Conservation (phyloP, 2,329 filamentous ascomycete genomes). For the Thielaviopsis musarum region DNA sequence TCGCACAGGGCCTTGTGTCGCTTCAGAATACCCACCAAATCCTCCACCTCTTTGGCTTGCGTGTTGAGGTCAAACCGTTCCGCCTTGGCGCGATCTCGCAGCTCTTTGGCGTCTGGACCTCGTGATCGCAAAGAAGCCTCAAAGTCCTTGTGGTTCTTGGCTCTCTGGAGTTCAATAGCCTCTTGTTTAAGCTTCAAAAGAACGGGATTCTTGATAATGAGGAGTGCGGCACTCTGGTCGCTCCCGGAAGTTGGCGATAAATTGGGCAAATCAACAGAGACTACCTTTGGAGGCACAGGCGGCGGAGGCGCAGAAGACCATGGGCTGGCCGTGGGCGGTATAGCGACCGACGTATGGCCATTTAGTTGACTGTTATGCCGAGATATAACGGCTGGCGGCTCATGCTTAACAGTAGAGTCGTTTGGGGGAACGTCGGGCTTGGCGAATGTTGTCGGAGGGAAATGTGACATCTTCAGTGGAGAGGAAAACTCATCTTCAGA, state of each 20-base stretch:
- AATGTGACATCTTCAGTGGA: not conserved
- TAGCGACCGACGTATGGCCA: not conserved
- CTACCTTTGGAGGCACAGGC: not conserved
- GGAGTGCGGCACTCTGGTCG: conserved; percentile 14
- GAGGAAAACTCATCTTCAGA: conserved; percentile 33
- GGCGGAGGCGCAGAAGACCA: conserved; percentile 1
- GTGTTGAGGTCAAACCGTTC: conserved; percentile 31
- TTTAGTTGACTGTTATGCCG: not conserved
- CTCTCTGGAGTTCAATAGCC: conserved; percentile 25
- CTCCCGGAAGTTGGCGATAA: conserved; percentile 11
- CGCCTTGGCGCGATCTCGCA: conserved; percentile 29
- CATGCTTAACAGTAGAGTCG: not conserved
- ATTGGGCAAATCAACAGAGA: conserved; percentile 2
- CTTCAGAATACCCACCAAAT: conserved; percentile 25
- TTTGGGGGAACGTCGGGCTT: not conserved
- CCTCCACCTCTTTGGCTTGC: conserved; percentile 28
- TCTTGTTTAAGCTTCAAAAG: conserved; percentile 22
- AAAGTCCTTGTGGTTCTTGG: conserved; percentile 31
- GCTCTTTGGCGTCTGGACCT: conserved; percentile 25
- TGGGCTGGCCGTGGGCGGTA: not conserved
- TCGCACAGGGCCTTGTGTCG: conserved; percentile 25
- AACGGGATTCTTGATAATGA: conserved; percentile 18
- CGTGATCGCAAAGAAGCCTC: conserved; percentile 27
- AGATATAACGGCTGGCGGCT: not conserved
- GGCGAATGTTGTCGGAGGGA: not conserved